phyloP scores from a whole-genome alignment of 257 asterid species.

The Coffea canephora region DNA sequence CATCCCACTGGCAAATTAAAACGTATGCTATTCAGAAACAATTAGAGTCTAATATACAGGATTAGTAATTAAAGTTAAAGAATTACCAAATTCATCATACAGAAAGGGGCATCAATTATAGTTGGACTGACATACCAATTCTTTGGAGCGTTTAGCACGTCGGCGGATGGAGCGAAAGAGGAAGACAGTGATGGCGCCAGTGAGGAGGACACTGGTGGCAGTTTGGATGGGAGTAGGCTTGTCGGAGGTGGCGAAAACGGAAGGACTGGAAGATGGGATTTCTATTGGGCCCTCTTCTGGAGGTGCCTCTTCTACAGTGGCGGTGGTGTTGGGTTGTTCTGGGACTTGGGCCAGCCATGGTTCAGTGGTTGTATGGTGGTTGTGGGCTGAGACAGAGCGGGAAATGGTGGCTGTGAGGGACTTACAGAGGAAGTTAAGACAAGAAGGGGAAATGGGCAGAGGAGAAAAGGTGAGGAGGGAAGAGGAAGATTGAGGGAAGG shows the following conservation, averaged over 20 bases:
- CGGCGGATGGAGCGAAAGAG: constrained; percentile 90
- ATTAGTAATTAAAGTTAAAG: not conserved
- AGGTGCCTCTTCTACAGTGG: not conserved
- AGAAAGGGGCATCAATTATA: not conserved
- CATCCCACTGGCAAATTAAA: not conserved
- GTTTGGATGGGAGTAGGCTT: constrained; percentile 66
- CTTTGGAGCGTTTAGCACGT: constrained; percentile 82
- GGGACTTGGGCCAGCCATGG: constrained; percentile 27
- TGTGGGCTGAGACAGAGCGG: constrained; percentile 19
- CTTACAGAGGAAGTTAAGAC: not conserved
- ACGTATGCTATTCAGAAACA: not conserved
- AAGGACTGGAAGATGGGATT: constrained; percentile 47
- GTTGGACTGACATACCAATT: constrained; percentile 37
- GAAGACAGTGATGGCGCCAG: constrained; percentile 71
- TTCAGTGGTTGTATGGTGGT: constrained; percentile 21
- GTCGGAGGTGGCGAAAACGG: constrained; percentile 46
- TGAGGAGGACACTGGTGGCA: constrained; percentile 86
- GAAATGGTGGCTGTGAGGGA: constrained; percentile 14
- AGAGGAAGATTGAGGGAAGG: constrained; percentile 3
- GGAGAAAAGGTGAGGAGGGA: not conserved
- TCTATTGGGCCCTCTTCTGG: constrained; percentile 63
- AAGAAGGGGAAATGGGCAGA: constrained; percentile 11
- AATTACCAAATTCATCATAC: not conserved
- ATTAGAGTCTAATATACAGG: not conserved
- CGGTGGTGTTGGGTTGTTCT: constrained; percentile 16